Percentiles rank a stretch among this genome's conserved stretches.
These are phyloP conservation scores for Elaeis guineensis DNA, from an alignment of 176 grass and related monocot species.

Conservation along the genomic window DNA sequence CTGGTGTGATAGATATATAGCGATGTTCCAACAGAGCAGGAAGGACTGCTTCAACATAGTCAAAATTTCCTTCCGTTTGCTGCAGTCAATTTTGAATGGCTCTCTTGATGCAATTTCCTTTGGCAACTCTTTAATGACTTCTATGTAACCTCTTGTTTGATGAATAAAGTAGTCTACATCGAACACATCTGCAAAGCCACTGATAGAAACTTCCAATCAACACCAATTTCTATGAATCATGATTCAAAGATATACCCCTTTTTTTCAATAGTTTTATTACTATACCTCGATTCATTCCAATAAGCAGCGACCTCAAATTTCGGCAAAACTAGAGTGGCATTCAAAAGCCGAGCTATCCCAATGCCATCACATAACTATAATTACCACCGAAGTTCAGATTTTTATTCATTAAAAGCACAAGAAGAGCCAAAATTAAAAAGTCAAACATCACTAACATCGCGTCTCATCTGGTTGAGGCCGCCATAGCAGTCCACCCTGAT, in stretches of 20 bases:
- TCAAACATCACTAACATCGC: slow-evolving; percentile 44
- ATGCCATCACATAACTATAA: slow-evolving; percentile 90
- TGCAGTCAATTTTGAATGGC: slow-evolving; percentile 78
- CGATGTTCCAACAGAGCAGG: slow-evolving; percentile 62
- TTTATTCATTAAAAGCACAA: background rate
- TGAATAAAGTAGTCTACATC: slow-evolving; percentile 92
- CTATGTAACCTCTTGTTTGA: slow-evolving; percentile 66
- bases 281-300: slow-evolving; percentile 97
- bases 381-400: background rate
- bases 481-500: slow-evolving; percentile 83
- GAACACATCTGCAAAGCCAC: slow-evolving; percentile 90
- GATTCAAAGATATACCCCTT: background rate
- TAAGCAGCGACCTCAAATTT: slow-evolving; percentile 92
- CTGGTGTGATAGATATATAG: slow-evolving; percentile 73
- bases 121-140: slow-evolving; percentile 71
- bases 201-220: slow-evolving; percentile 42
- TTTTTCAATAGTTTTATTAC: background rate
- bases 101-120: slow-evolving; percentile 56
- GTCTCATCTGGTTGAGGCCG: slow-evolving; percentile 95
- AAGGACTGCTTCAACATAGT: slow-evolving; percentile 67
- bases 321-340: slow-evolving; percentile 81
- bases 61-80: slow-evolving; percentile 75
- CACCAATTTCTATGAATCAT: background rate
- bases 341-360: slow-evolving; percentile 63
- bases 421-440: slow-evolving; percentile 11